Percentiles rank a stretch among this genome's conserved stretches.
phyloP scores from a whole-genome alignment of 1,284 basidiomycete genomes.

The Schizophyllum commune region DNA sequence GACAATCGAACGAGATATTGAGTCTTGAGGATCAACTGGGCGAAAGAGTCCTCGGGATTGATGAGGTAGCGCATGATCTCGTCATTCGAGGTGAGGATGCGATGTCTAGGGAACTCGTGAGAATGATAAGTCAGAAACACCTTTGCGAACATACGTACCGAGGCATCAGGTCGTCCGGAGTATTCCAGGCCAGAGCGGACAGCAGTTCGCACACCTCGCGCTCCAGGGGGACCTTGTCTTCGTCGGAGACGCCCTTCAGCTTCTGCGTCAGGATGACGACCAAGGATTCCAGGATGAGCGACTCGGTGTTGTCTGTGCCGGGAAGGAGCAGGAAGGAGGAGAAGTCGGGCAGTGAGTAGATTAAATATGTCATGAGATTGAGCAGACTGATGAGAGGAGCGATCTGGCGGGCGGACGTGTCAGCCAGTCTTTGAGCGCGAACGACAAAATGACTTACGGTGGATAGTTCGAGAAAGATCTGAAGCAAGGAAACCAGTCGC shows the following conservation, averaged over 20 bases:
- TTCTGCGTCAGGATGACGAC: constrained; percentile 34
- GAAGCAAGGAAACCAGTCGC: constrained; percentile 31
- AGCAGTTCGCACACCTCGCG: constrained; percentile 39
- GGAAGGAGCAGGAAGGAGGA: constrained; percentile 30
- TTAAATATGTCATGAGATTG: constrained; percentile 40
- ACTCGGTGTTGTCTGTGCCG: not conserved
- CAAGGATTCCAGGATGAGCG: constrained; percentile 24
- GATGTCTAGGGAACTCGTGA: not conserved
- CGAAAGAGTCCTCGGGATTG: constrained; percentile 38
- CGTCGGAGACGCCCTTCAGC: constrained; percentile 22
- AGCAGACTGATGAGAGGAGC: constrained; percentile 41
- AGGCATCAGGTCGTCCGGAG: constrained; percentile 32
- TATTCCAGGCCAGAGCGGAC: constrained; percentile 44
- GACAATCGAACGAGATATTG: constrained; percentile 48
- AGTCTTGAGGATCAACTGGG: constrained; percentile 38
- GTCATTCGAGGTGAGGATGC: constrained; percentile 7
- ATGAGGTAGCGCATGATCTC: constrained; percentile 42
- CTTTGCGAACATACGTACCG: constrained; percentile 26
- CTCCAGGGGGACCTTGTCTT: constrained; percentile 25
- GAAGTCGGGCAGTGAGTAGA: constrained; percentile 43
- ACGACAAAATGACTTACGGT: constrained; percentile 29
- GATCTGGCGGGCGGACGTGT: constrained; percentile 26
- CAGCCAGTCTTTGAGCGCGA: not conserved
- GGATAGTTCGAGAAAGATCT: constrained; percentile 25
- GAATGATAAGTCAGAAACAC: too few species aligned